Percentiles rank a stretch among this genome's conserved stretches.
phyloP scores from a whole-genome alignment of 2,329 filamentous ascomycete species.

The Fusarium pseudoanthophilum region DNA sequence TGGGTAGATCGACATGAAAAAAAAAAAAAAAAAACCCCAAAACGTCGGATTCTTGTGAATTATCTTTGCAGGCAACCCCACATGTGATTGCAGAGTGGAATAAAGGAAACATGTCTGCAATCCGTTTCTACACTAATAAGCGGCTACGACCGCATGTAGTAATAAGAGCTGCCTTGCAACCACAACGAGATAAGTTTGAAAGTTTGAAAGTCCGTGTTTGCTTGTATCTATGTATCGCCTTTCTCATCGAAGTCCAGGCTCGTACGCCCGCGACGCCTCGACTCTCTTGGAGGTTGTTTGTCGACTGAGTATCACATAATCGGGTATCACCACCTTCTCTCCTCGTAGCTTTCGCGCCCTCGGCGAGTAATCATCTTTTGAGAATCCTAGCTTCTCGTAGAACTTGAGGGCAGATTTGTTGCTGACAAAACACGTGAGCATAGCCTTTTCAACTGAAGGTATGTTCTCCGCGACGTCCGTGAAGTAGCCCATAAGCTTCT shows the following conservation, averaged over 20 bases:
- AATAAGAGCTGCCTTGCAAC: not conserved
- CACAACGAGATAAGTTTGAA: not conserved
- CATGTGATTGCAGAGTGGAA: not conserved
- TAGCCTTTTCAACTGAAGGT: slow-evolving; percentile 69
- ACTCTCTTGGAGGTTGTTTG: slow-evolving; percentile 40
- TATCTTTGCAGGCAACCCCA: not conserved
- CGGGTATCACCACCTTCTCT: slow-evolving; percentile 63
- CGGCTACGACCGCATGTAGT: not conserved
- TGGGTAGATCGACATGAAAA: not conserved
- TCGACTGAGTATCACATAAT: slow-evolving; percentile 71
- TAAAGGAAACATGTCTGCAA: not conserved
- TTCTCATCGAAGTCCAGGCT: slow-evolving; percentile 10
- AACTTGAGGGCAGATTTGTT: slow-evolving; percentile 69
- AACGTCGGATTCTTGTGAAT: not conserved
- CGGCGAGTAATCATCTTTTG: slow-evolving; percentile 66
- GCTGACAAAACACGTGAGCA: slow-evolving; percentile 77
- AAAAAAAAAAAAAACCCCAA: not conserved
- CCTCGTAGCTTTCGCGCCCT: slow-evolving; percentile 62
- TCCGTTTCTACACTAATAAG: not conserved
- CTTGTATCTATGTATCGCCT: not conserved
- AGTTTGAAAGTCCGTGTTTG: not conserved
- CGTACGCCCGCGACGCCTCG: slow-evolving; percentile 18
- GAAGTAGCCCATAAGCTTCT: slow-evolving; percentile 66
- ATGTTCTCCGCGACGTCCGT: slow-evolving; percentile 64
- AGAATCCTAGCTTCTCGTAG: slow-evolving; percentile 70